Percentiles rank a stretch among this genome's conserved stretches.
phyloP scores from a whole-genome alignment of 1,139 yeast genomes.

The Geotrichum reessii region DNA sequence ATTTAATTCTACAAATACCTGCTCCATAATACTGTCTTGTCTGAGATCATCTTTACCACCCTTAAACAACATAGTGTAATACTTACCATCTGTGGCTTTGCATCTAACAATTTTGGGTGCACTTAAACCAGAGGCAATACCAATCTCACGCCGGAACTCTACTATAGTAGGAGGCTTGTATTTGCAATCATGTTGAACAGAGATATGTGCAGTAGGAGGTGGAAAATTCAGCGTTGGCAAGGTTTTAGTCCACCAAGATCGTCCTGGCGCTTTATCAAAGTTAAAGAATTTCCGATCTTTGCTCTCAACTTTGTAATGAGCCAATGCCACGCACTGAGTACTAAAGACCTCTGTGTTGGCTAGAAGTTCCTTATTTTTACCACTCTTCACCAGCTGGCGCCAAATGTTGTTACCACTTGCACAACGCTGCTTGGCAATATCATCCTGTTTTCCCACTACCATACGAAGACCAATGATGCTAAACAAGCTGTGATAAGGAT shows the following conservation, averaged over 20 bases:
- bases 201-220: slow-evolving; percentile 56
- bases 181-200: slow-evolving; percentile 42
- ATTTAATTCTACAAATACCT: slow-evolving; percentile 85
- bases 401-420: slow-evolving; percentile 24
- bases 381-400: slow-evolving; percentile 11
- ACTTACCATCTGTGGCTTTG: slow-evolving; percentile 50
- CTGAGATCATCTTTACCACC: slow-evolving; percentile 87
- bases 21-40: slow-evolving; percentile 97
- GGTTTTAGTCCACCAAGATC: slow-evolving; percentile 48
- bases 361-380: slow-evolving; percentile 29
- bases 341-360: slow-evolving; percentile 47
- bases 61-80: slow-evolving; percentile 60
- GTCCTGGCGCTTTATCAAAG: slow-evolving; percentile 5
- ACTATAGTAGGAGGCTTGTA: slow-evolving; percentile 50
- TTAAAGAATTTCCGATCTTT: slow-evolving; percentile 6
- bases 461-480: slow-evolving; percentile 42
- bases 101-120: slow-evolving; percentile 72
- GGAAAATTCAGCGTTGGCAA: slow-evolving; percentile 51
- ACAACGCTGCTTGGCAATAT: slow-evolving; percentile 17
- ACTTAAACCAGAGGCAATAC: slow-evolving; percentile 75
- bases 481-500: slow-evolving; percentile 77
- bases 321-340: slow-evolving; percentile 47
- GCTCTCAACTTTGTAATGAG: slow-evolving; percentile 30
- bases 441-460: slow-evolving; percentile 23
- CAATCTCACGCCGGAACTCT: slow-evolving; percentile 43